Evolutionary conservation across 768 basidiomycete genomes (phyloP), one percentile per base, ranked within the genome.

Genomic region (Mrakia hoshinonis): DNA sequence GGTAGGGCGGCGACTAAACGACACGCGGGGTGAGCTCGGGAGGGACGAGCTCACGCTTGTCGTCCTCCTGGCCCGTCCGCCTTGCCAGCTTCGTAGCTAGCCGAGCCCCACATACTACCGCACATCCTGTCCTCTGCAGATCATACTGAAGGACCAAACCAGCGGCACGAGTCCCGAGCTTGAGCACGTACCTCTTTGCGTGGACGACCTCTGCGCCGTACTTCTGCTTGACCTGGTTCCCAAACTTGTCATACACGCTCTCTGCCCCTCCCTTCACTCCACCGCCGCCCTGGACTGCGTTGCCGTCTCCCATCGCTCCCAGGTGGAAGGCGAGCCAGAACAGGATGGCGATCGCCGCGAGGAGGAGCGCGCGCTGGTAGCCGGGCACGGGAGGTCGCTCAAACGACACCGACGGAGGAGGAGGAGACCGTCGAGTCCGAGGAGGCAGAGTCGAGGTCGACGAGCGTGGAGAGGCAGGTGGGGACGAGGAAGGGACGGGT

Each of bases 171-270:
- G n/a, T n/a, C n/a, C n/a, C n/a, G n/a, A n/a, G n/a, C n/a, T n/a
- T n/a, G n/a, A n/a, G 34, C 43, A 69, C 69, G 31, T 0, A 70
- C 69, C 69, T 60, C 52, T 70, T 70, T 11, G 69, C 69, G 22
- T 70, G 69, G n/a, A 70, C 60, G 48, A 70, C 69, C 38, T 70
- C 69, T 2, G 69, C 61, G 0, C 69, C 69, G 36, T 70, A 70
- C 69, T 36, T 70, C 18, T 54, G 49, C 46, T 62, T 52, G 24
- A 70, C 18, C 24, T 62, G 49, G 20, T 62, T 49, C 2, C 46
- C 39, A 29, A 63, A 63, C 10, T 51, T 38, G 15, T 31, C 58
- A 4, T 36, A 36, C 58, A 22, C 51, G 11, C 51, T 47, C 6
- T 60, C 48, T 0, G 24, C 15, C 29, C 48, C 26, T 11, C 49